Evolutionary conservation across 306 rosid genomes (phyloP).

Genomic region (Cicer bijugum): DNA sequence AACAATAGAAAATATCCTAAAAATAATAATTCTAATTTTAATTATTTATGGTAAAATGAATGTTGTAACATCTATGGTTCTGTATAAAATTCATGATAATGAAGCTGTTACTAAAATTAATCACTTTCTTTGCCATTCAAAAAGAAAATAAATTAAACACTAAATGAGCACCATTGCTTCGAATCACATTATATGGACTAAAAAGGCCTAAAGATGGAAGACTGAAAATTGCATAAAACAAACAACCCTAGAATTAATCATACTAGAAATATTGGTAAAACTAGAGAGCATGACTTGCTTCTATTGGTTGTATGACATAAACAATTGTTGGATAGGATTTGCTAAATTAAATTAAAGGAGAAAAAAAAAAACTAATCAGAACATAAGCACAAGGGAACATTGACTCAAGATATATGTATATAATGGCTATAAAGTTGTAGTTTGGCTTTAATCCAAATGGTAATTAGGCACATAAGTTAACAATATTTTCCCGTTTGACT

Average conservation of each 20-base stretch:
- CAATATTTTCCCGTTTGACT: not conserved
- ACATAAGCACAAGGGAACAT: not conserved
- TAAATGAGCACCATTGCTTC: not conserved
- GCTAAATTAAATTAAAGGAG: not conserved
- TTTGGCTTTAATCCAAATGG: constrained; percentile 18
- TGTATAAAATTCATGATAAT: not conserved
- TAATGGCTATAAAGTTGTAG: constrained; percentile 13
- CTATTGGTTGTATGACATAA: constrained; percentile 23
- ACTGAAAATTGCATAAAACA: not conserved
- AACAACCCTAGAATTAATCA: constrained; percentile 12
- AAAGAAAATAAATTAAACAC: not conserved
- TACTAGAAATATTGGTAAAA: constrained; percentile 30
- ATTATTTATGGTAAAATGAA: constrained; percentile 24
- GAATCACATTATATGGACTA: constrained; percentile 13
- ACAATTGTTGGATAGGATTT: not conserved
- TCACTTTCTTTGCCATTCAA: not conserved
- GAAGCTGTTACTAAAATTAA: not conserved
- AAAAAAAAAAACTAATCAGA: not conserved
- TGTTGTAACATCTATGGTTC: not conserved
- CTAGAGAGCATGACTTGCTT: constrained; percentile 30
- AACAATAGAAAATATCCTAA: not conserved
- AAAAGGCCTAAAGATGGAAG: not conserved
- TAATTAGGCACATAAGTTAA: constrained; percentile 9
- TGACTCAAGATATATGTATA: not conserved
- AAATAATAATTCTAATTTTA: not conserved